A percentile compares a stretch with the other conserved stretches of the same genome.
Conservation (phyloP, 2,329 filamentous ascomycete species). For the Venturiaceae sp. region DNA sequence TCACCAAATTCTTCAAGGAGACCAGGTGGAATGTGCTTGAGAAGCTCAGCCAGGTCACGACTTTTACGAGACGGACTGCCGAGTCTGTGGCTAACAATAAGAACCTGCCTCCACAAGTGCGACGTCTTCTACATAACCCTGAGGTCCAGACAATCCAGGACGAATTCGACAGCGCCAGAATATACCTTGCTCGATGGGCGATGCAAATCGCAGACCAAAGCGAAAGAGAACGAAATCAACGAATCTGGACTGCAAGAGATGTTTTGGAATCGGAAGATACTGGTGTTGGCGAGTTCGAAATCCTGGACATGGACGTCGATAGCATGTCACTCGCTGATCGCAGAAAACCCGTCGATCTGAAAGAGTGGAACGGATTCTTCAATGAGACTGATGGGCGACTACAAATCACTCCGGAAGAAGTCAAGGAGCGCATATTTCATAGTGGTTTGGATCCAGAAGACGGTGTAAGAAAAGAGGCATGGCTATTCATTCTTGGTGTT, state of each 20-base stretch:
- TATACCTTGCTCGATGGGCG: conserved; percentile 93
- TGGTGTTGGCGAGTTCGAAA: conserved; percentile 90
- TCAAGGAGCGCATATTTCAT: conserved; percentile 96
- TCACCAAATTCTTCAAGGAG: conserved; percentile 89
- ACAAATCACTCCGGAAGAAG: conserved; percentile 75
- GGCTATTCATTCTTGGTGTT: conserved; percentile 87
- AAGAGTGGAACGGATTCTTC: conserved; percentile 90
- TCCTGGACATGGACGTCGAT: conserved; percentile 69
- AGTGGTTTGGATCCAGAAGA: conserved; percentile 83
- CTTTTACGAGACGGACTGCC: conserved; percentile 83
- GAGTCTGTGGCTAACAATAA: conserved; percentile 89
- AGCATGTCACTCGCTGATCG: conserved; percentile 66
- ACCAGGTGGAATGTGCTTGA: conserved; percentile 94
- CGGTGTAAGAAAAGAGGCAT: conserved; percentile 89
- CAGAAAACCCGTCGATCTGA: conserved; percentile 64
- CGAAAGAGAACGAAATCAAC: conserved; percentile 72
- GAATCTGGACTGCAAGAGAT: conserved; percentile 90
- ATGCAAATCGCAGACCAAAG: conserved; percentile 98
- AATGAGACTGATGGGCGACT: conserved; percentile 65
- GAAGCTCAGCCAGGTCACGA: conserved; percentile 94
- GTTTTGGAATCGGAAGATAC: conserved; percentile 91
- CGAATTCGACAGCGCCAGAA: conserved; percentile 90
- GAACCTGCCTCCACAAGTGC: conserved; percentile 79
- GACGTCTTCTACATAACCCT: conserved; percentile 75
- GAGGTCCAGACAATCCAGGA: conserved; percentile 94